Base-by-base conservation (phyloP, 305 asterid genomes). In the Fraxinus sp. region DNA sequence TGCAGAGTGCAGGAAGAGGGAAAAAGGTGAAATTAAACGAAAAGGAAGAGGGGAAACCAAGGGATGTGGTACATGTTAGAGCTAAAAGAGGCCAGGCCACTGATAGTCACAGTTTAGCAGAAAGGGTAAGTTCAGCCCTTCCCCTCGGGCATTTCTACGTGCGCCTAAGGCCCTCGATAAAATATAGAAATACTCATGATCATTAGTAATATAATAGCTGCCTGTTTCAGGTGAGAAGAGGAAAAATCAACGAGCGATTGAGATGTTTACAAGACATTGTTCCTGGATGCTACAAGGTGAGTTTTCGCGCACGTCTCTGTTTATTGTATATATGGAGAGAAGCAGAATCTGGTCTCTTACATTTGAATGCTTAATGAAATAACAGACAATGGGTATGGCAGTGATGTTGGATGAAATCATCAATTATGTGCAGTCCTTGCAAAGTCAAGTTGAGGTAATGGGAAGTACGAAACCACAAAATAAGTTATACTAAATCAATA, bases 341-440 rank as follows among this genome's bases (percentile, higher is more conserved):
- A 43, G 7, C n/a, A 32, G 5, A 20, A 52, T 52, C 62, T 52
- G 20, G 62, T 52, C 62, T 52, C 14, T 16, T 14, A 13, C 3
- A 52, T 52, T 52, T 24, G 11, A 62, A 72, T 83, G 5, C 5
- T 80, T 71, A 10, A 41, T 35, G 49, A 49, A 82, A 82, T 90
- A 81, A 81, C 97, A 95, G 98, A 90, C 96, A 7, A 94, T 94
- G 98, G 98, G 98, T 64, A 95, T 95, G 98, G 94, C 98, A 11
- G 95, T 92, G 14, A 94, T 95, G 98, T 86, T 95, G 91, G 98
- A 95, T 83, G 98, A 93, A 88, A 93, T 92, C 32, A 95, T 92
- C 81, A 93, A 91, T 82, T 95, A 95, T 77, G 97, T 95, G 41
- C 97, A 93, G 32, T 93, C 97, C 14, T 88, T 95, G 89, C 98